phyloP scores from a whole-genome alignment of 768 basidiomycete genomes.

The Hortiboletus flavorubellus region DNA sequence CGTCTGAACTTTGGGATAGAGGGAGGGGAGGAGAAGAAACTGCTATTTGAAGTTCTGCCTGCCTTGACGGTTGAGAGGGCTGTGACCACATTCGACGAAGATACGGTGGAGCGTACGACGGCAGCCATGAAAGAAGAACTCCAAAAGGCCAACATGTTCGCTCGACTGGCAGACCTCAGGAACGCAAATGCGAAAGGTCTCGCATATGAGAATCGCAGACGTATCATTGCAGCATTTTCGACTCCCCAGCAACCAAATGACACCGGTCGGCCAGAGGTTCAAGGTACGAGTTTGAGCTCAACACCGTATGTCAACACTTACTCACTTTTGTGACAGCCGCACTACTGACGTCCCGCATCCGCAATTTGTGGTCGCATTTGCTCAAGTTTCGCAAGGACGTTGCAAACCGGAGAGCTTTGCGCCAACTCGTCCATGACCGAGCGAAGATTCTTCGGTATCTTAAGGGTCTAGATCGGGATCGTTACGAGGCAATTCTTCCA shows the following conservation, averaged over 20 bases:
- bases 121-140: conserved; percentile 35
- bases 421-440: conserved; percentile 75
- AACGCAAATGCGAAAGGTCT: conserved; percentile 89
- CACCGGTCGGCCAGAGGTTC: conserved; percentile 83
- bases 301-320: not conserved
- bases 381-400: conserved; percentile 67
- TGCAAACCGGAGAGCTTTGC: conserved; percentile 71
- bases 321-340: conserved; percentile 54
- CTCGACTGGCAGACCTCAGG: conserved; percentile 72
- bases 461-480: conserved; percentile 54
- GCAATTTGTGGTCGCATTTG: conserved; percentile 76
- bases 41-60: conserved; percentile 71
- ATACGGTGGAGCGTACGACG: conserved; percentile 20
- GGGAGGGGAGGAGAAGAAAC: conserved; percentile 43
- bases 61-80: conserved; percentile 40
- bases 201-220: conserved; percentile 77
- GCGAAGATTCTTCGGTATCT: conserved; percentile 83
- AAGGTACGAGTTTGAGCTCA: conserved; percentile 50
- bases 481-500: conserved; percentile 71
- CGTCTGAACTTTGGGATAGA: conserved; percentile 67
- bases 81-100: conserved; percentile 17
- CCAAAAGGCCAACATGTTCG: conserved; percentile 53
- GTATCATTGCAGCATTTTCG: conserved; percentile 81
- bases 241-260: conserved; percentile 61
- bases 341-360: conserved; percentile 80